Evolutionary conservation across 2,329 filamentous ascomycete species (phyloP), one percentile per base, ranked within the genome.

Genomic region (Intubia oerlemansii): DNA sequence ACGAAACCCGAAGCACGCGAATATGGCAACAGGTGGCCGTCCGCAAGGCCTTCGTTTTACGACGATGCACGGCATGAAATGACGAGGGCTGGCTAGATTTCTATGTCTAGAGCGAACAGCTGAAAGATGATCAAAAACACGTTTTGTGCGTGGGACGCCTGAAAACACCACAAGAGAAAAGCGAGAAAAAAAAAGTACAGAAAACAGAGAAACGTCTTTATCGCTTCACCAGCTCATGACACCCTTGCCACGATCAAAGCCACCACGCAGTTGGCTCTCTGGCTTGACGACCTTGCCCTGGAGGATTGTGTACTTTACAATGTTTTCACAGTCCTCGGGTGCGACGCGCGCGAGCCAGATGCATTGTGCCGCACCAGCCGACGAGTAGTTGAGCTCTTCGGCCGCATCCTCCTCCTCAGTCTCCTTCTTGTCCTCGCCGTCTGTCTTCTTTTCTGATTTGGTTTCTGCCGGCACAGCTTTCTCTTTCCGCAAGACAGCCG

Each of bases 281-380:
- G 84, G 80, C 59, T 93, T 92, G 29, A 95, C 70, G 16, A 95
- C 69, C 56, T 93, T 95, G 15, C 88, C 88, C 54, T 92, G 77
- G 42, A 95, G 49, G 4, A 98, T 64, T 0, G 88, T 95, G 47
- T 77, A 93, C 44, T 69, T 64, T 24, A 98, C 68, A 34, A 98
- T 68, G 37, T 88, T 90, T 59, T 93, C 84, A 43, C 82, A 91
- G 44, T 95, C 81, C 52, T 90, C 77, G 0, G 85, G 85, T 44
- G 57, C 53, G 12, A 93, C 72, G 33, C 85, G 59, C 13, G 80
- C 85, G 25, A 93, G 58, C 85, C 85, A 93, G 41, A 93, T 90
- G 36, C 84, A 85, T 56, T 93, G 84, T 25, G 66, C 71, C 1
- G 81, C 84, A 31, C 74, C 74, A 4, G 59, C 50, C 6, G 24